These are phyloP conservation scores for Botrytis sinoallii DNA, from an alignment of 2,329 filamentous ascomycete species.

Conservation along the genomic window DNA sequence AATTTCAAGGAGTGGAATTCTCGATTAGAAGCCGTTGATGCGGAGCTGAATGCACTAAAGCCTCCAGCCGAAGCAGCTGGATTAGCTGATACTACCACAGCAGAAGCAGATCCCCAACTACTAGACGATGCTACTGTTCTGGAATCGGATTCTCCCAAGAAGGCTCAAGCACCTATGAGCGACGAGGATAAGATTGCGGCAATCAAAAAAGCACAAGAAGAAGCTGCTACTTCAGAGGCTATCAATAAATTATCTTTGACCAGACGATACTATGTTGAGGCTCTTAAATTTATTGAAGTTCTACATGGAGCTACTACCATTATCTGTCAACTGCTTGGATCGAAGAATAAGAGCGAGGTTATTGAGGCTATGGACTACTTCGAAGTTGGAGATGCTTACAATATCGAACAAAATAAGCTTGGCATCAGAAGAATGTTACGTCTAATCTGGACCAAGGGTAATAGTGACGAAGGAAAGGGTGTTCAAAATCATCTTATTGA, in stretches of 20 bases:
- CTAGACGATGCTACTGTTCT: constrained; percentile 86
- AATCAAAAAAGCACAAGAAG: constrained; percentile 76
- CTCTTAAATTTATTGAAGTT: constrained; percentile 88
- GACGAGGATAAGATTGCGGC: constrained; percentile 74
- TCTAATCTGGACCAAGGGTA: constrained; percentile 98
- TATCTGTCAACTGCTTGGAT: constrained; percentile 84
- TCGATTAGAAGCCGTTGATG: constrained; percentile 77
- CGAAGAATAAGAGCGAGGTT: constrained; percentile 96
- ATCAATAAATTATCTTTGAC: constrained; percentile 86
- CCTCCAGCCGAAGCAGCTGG: constrained; percentile 73
- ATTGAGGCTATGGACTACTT: constrained; percentile 99
- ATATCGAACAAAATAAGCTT: constrained; percentile 85
- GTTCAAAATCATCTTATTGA: constrained; percentile 96
- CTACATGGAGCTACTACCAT: constrained; percentile 77
- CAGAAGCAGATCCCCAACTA: constrained; percentile 72
- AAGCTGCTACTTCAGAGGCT: constrained; percentile 83
- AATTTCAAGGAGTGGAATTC: constrained; percentile 81
- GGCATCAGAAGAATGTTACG: constrained; percentile 95
- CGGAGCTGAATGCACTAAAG: constrained; percentile 75
- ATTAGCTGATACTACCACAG: constrained; percentile 57
- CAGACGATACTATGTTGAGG: constrained; percentile 88
- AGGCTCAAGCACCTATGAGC: constrained; percentile 57
- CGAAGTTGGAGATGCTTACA: constrained; percentile 91
- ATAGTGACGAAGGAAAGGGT: constrained; percentile 97
- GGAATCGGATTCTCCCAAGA: constrained; percentile 61